Conservation (phyloP, 345 rosid species). For the Acer campestre region DNA sequence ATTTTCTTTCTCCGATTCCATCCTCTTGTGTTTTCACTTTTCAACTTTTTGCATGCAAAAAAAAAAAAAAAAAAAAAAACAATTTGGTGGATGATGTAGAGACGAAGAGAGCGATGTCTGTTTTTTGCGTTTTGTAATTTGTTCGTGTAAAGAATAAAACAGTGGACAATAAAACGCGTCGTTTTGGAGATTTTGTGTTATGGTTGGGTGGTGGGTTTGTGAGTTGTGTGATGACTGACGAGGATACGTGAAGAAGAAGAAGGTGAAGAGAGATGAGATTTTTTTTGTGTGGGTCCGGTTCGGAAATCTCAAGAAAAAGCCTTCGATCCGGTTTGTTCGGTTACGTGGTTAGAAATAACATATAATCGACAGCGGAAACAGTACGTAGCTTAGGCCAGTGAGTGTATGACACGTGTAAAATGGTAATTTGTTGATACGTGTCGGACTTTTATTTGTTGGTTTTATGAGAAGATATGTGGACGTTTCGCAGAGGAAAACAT, state of each 20-base stretch:
- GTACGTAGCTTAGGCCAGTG: too few species aligned
- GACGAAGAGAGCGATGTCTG: neutral
- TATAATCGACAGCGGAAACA: too few species aligned
- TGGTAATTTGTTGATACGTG: too few species aligned
- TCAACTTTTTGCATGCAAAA: conserved; percentile 18
- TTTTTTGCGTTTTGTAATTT: too few species aligned
- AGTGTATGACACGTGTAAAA: too few species aligned
- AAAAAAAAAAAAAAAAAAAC: neutral
- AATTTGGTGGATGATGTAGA: neutral
- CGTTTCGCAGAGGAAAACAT: too few species aligned
- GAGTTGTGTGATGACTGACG: too few species aligned
- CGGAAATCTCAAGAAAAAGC: conserved; percentile 9
- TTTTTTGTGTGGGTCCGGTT: neutral
- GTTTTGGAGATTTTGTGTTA: neutral
- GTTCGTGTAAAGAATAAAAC: conserved; percentile 3
- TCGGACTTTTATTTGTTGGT: too few species aligned
- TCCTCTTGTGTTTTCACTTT: conserved; percentile 12
- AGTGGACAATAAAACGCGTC: neutral
- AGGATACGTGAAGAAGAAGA: conserved; percentile 8
- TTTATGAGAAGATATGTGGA: too few species aligned
- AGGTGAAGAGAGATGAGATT: neutral
- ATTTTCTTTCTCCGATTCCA: conserved; percentile 53
- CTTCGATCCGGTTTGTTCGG: conserved; percentile 9
- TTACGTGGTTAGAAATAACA: too few species aligned
- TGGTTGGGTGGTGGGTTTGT: neutral